phyloP scores from a whole-genome alignment of 2,329 filamentous ascomycete species.

The Diaporthe sp. region DNA sequence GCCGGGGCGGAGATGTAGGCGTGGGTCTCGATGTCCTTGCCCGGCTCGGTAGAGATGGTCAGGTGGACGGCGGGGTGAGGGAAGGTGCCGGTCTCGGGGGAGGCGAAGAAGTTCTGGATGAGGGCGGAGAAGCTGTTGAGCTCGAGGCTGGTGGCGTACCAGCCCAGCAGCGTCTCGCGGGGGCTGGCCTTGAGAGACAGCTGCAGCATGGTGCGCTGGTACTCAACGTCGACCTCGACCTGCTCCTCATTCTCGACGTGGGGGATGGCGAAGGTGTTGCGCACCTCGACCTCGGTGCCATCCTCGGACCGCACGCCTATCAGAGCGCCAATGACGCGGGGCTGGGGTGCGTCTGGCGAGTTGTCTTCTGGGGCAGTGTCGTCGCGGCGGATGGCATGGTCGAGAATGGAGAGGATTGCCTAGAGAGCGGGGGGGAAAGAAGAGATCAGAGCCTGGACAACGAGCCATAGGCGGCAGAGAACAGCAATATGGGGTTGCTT shows the following conservation, averaged over 20 bases:
- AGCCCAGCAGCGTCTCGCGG: constrained; percentile 93
- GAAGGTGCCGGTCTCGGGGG: constrained; percentile 95
- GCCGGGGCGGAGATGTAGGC: constrained; percentile 97
- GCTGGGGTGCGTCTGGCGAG: constrained; percentile 72
- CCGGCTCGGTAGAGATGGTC: constrained; percentile 90
- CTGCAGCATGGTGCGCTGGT: constrained; percentile 99
- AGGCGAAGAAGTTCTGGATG: constrained; percentile 99
- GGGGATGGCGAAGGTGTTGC: constrained; percentile 96
- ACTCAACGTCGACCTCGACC: constrained; percentile 99
- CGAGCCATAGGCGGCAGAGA: neutral
- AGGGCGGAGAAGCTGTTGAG: constrained; percentile 98
- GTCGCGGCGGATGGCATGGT: constrained; percentile 93
- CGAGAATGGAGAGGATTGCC: constrained; percentile 82
- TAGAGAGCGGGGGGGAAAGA: constrained; percentile 41
- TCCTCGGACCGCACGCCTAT: constrained; percentile 95
- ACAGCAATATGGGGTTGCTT: constrained; percentile 48
- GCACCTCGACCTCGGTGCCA: constrained; percentile 95
- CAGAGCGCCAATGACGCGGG: constrained; percentile 93
- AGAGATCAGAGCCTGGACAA: constrained; percentile 10
- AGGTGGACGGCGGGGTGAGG: constrained; percentile 98
- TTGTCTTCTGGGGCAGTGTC: constrained; percentile 47
- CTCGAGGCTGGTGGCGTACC: constrained; percentile 97
- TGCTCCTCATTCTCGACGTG: constrained; percentile 99
- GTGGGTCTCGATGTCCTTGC: constrained; percentile 87
- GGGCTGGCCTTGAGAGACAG: constrained; percentile 94